Percentiles rank a stretch among this genome's conserved stretches.
Conservation (phyloP, 2,329 filamentous ascomycete species). For the Lithohypha guttulata region DNA sequence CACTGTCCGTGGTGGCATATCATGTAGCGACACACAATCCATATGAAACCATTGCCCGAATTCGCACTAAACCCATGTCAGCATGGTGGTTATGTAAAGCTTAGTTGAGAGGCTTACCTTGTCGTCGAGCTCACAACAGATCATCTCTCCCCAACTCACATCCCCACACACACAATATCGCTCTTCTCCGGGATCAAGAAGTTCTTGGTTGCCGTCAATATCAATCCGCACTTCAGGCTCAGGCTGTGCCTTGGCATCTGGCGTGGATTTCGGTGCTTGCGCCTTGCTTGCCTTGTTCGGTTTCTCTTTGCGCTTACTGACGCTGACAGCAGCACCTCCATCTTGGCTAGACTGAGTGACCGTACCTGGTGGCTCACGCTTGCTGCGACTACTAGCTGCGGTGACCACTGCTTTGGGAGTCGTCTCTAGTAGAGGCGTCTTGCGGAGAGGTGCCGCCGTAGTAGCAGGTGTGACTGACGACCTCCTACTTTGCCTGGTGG, state of each 20-base stretch:
- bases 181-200: constrained; percentile 51
- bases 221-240: constrained; percentile 34
- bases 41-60: constrained; percentile 57
- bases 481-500: constrained; percentile 13
- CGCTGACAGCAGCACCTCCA: constrained; percentile 51
- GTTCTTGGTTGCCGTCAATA: constrained; percentile 37
- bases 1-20: constrained; percentile 47
- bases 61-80: constrained; percentile 40
- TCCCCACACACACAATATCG: constrained; percentile 55
- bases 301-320: constrained; percentile 48
- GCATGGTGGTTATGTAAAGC: background rate
- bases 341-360: constrained; percentile 45
- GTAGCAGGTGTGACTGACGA: constrained; percentile 11
- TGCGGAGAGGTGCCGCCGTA: constrained; percentile 19
- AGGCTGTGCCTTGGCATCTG: constrained; percentile 21
- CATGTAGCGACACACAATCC: constrained; percentile 47
- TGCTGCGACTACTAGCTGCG: constrained; percentile 39
- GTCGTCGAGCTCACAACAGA: constrained; percentile 53
- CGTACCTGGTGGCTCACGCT: constrained; percentile 49
- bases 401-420: constrained; percentile 29
- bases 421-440: constrained; percentile 32
- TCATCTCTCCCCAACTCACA: constrained; percentile 55
- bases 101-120: constrained; percentile 27
- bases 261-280: constrained; percentile 22
- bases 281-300: constrained; percentile 34